Base-by-base conservation (phyloP, 495 filamentous ascomycete genomes). In the Delitschia confertaspora region DNA sequence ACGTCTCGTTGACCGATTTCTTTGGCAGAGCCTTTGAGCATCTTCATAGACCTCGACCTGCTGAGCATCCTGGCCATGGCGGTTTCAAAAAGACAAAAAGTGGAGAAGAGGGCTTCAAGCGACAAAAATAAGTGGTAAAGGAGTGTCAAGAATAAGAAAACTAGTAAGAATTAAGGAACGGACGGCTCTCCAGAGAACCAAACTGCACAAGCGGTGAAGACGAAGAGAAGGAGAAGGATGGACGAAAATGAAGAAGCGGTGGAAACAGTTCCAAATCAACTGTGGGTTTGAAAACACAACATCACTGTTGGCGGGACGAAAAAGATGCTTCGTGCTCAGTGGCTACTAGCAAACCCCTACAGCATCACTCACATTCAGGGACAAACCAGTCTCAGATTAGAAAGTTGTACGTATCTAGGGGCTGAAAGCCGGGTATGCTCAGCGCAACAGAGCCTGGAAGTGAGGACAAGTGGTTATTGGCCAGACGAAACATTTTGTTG, bases 151-250 rank as follows among this genome's bases (percentile, higher is more conserved):
- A 53, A 34, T 40, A 38, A 21, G 32, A 32, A 22, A 22, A 40
- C 18, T 18, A 45, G 36, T 14, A 40, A n/a, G 18, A 25, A 40
- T 24, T 60, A 71, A 67, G 32, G 64, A 68, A 61, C 55, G 68
- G 65, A 70, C 61, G 55, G 64, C 65, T 65, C 71, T 70, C 69
- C 67, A 64, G 65, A 71, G 66, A 64, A 55, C 67, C 55, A 53
- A 43, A 38, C 30, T 40, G 42, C 33, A 51, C 47, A 53, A 35
- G 60, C 47, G 41, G 40, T 34, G 17, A 47, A 40, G 17, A 41
- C 39, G 39, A 47, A 37, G 48, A 51, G 49, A 46, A 17, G 27
- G 43, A 43, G 32, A 31, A 34, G 27, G 36, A 44, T 18, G n/a
- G n/a, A n/a, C n/a, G n/a, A 27, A 33, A 37, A 36, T 40, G 35